phyloP scores from a whole-genome alignment of 441 rosid genomes.

The Theobroma grandiflorum region DNA sequence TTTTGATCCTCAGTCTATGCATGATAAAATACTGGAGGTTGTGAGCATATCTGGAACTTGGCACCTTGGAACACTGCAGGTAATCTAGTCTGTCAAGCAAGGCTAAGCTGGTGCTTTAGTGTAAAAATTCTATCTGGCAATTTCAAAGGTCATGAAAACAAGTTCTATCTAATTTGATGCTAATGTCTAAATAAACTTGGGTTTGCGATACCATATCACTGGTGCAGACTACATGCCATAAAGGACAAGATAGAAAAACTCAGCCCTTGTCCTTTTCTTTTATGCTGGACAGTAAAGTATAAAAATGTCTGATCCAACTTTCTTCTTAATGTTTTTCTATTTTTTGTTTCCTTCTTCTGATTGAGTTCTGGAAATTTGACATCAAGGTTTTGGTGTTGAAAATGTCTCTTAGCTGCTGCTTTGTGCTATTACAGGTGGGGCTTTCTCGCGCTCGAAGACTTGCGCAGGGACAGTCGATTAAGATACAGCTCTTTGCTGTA shows the following conservation, averaged over 20 bases:
- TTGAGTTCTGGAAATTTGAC: conserved; percentile 10
- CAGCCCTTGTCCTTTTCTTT: neutral
- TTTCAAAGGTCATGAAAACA: neutral
- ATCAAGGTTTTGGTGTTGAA: neutral
- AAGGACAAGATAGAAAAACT: neutral
- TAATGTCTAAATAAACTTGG: neutral
- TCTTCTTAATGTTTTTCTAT: neutral
- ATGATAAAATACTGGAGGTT: conserved; percentile 91
- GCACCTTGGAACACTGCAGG: conserved; percentile 99
- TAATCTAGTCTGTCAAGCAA: conserved; percentile 32
- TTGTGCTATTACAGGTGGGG: conserved; percentile 72
- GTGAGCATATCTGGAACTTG: conserved; percentile 98
- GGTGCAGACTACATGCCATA: neutral
- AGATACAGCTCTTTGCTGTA: conserved; percentile 82
- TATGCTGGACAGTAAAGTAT: conserved; percentile 1
- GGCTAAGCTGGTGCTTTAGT: conserved; percentile 13
- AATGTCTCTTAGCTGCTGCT: conserved; percentile 23
- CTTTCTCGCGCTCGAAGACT: conserved; percentile 95
- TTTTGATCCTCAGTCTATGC: conserved; percentile 97
- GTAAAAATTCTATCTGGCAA: neutral
- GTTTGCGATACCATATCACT: neutral
- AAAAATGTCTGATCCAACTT: conserved; percentile 14
- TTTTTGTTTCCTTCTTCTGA: neutral
- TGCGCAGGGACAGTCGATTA: conserved; percentile 91
- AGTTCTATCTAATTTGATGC: neutral